Evolutionary conservation across 306 rosid genomes (phyloP).

Genomic region (Alnus rubra): DNA sequence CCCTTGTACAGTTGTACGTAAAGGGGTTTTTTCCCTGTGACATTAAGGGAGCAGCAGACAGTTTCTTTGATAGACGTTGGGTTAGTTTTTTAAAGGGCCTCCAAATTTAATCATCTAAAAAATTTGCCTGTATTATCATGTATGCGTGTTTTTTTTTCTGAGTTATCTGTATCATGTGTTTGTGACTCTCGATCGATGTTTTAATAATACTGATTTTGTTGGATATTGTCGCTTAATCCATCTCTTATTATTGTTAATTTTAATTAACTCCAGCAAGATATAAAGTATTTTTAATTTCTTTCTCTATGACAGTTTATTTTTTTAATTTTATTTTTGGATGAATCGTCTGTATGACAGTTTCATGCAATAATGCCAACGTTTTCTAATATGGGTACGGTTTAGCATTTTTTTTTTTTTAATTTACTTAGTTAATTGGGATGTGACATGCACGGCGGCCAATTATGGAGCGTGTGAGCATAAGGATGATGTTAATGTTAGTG

Average conservation of each 20-base stretch:
- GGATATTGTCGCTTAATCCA: not conserved
- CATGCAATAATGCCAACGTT: not conserved
- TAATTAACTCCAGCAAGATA: not conserved
- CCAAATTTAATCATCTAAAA: not conserved
- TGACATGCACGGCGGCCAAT: slow-evolving; percentile 9
- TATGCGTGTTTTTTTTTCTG: too few relatives aligned
- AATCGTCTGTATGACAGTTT: not conserved
- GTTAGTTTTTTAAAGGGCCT: not conserved
- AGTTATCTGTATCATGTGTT: too few relatives aligned
- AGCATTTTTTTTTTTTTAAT: not conserved
- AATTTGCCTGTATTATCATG: not conserved
- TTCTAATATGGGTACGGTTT: too few relatives aligned
- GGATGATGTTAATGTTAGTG: not conserved
- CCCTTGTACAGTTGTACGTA: not conserved
- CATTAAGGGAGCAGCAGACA: slow-evolving; percentile 15
- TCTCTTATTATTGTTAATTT: not conserved
- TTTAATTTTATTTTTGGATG: not conserved
- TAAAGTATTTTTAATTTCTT: not conserved
- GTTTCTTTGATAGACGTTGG: not conserved
- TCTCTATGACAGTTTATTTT: not conserved
- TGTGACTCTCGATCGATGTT: not conserved
- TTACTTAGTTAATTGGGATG: not conserved
- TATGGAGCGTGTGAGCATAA: not conserved
- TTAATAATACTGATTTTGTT: not conserved
- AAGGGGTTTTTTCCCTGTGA: too few relatives aligned